A percentile compares a stretch with the other conserved stretches of the same genome.
Evolutionary conservation across 352 stramenopile species (phyloP).

Genomic region (Globisporangium barbulae): DNA sequence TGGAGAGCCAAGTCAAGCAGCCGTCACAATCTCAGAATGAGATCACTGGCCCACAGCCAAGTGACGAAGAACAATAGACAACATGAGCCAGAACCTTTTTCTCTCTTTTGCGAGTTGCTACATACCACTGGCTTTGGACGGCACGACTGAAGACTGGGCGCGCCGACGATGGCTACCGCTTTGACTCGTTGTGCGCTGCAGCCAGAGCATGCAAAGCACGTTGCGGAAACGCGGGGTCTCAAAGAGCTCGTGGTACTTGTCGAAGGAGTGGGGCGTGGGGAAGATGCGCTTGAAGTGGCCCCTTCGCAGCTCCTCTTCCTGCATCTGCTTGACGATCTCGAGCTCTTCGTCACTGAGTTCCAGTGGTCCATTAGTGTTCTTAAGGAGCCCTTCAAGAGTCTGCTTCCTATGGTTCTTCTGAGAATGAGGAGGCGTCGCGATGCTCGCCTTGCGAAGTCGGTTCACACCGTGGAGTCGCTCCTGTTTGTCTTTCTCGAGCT

Average conservation of each 20-base stretch:
- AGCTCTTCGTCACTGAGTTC: constrained; percentile 64
- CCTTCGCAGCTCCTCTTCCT: constrained; percentile 56
- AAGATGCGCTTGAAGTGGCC: constrained; percentile 80
- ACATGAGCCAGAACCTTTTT: background rate
- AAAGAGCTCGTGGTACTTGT: constrained; percentile 53
- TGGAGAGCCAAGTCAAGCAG: constrained; percentile 35
- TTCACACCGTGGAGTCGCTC: constrained; percentile 43
- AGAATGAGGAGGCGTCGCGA: constrained; percentile 12
- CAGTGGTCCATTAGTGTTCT: constrained; percentile 16
- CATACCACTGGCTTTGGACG: background rate
- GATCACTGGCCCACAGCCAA: constrained; percentile 3
- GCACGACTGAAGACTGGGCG: constrained; percentile 1
- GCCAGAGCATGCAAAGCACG: constrained; percentile 57
- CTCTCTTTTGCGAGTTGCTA: constrained; percentile 10
- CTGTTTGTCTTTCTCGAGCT: constrained; percentile 43
- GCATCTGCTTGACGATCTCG: constrained; percentile 47
- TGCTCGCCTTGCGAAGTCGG: constrained; percentile 16
- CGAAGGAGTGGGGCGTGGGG: constrained; percentile 47
- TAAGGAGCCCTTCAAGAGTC: constrained; percentile 33
- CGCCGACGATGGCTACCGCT: constrained; percentile 15
- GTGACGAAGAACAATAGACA: constrained; percentile 7
- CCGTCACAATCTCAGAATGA: constrained; percentile 16
- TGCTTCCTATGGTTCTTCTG: constrained; percentile 15
- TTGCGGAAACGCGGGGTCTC: constrained; percentile 53
- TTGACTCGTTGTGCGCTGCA: constrained; percentile 27